Conservation (phyloP, 2,329 filamentous ascomycete species). For the Cryphonectria parasitica region DNA sequence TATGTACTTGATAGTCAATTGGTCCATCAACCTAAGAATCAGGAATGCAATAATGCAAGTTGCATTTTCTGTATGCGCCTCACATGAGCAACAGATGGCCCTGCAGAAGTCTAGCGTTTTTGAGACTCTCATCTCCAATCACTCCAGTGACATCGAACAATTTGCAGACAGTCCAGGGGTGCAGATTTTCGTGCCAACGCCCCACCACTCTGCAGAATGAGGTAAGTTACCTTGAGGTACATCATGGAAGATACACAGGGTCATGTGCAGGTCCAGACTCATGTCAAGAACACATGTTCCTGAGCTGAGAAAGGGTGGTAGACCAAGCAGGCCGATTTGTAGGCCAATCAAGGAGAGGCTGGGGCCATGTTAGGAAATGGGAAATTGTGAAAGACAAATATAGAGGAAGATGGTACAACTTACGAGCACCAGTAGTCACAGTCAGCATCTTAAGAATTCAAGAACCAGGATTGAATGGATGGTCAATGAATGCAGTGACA, state of each 20-base stretch:
- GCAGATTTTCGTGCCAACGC: background rate
- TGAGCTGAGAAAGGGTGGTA: background rate
- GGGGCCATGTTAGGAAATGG: background rate
- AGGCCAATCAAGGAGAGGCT: background rate
- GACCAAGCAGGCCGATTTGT: background rate
- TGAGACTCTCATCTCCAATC: conserved; percentile 9
- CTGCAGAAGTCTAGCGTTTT: background rate
- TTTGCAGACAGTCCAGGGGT: conserved; percentile 15
- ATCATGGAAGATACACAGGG: background rate
- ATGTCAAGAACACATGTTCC: background rate
- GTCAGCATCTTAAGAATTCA: background rate
- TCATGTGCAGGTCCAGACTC: background rate
- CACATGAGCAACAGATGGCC: background rate
- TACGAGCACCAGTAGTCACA: background rate
- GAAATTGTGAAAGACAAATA: background rate
- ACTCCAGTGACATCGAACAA: background rate
- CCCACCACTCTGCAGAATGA: background rate
- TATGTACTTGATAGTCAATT: background rate
- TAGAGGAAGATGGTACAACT: background rate
- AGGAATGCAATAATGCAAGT: background rate
- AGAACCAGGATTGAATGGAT: background rate
- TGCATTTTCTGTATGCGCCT: background rate
- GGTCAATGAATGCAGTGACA: background rate
- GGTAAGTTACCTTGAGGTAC: background rate
- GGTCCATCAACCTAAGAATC: background rate